phyloP scores from a whole-genome alignment of 805 yeast genomes.

The Hanseniaspora valbyensis region DNA sequence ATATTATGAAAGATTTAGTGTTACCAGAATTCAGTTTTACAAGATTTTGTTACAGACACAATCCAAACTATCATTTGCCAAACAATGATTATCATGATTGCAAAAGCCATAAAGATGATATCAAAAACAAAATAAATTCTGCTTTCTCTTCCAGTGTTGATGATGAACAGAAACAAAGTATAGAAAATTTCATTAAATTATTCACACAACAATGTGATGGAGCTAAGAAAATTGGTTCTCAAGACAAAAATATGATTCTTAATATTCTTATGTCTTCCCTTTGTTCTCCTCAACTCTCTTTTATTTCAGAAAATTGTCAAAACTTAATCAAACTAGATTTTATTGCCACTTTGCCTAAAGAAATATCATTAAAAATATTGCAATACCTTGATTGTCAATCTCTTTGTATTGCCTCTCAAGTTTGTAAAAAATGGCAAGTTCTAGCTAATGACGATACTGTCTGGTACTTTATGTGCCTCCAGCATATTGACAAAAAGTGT shows the following conservation, averaged over 20 bases:
- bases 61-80: constrained; percentile 65
- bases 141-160: neutral
- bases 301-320: constrained; percentile 67
- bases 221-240: constrained; percentile 18
- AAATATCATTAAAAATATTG: constrained; percentile 69
- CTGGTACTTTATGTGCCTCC: constrained; percentile 98
- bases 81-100: constrained; percentile 18
- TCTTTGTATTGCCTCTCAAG: constrained; percentile 90
- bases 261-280: constrained; percentile 81
- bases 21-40: constrained; percentile 42
- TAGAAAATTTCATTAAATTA: constrained; percentile 6
- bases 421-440: constrained; percentile 72
- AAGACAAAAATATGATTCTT: constrained; percentile 61
- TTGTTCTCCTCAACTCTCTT: constrained; percentile 90
- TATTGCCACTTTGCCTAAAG: constrained; percentile 73
- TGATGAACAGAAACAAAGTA: constrained; percentile 1
- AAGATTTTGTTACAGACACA: constrained; percentile 81
- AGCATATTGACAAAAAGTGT: constrained; percentile 93
- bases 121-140: neutral
- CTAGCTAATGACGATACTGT: constrained; percentile 94
- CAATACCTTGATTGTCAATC: constrained; percentile 87
- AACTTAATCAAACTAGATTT: constrained; percentile 80
- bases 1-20: neutral
- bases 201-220: neutral
- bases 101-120: neutral